A percentile compares a stretch with the other conserved stretches of the same genome.
These are phyloP conservation scores for Geotrichum aggregatum DNA, from an alignment of 1,139 yeast genomes.

Conservation along the genomic window DNA sequence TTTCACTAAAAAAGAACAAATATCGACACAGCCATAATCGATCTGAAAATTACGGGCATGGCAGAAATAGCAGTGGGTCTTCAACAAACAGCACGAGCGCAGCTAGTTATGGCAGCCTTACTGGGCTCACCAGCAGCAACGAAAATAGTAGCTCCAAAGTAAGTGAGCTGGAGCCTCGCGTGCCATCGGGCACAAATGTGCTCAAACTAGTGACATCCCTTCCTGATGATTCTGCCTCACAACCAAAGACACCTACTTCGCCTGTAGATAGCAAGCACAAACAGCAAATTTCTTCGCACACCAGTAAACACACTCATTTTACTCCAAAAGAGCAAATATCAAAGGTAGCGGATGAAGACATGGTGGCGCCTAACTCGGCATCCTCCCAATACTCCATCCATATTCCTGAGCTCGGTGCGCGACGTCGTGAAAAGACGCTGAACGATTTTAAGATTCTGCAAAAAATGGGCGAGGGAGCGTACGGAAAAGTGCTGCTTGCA, in stretches of 20 bases:
- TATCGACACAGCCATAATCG: conserved; percentile 12
- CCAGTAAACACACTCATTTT: not conserved
- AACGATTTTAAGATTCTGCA: conserved; percentile 66
- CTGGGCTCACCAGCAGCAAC: conserved; percentile 13
- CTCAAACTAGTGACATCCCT: not conserved
- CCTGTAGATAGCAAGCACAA: not conserved
- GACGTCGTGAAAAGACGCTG: conserved; percentile 52
- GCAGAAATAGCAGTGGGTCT: conserved; percentile 19
- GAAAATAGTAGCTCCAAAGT: conserved; percentile 10
- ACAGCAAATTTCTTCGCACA: not conserved
- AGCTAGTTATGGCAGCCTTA: conserved; percentile 10
- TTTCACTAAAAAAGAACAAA: conserved; percentile 36
- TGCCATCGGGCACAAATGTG: not conserved
- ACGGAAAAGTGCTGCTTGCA: conserved; percentile 85
- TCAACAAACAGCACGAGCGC: conserved; percentile 18
- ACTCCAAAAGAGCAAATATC: conserved; percentile 19
- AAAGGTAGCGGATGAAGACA: conserved; percentile 5
- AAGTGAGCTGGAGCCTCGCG: conserved; percentile 4
- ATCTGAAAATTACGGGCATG: conserved; percentile 10
- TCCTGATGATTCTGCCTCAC: conserved; percentile 3
- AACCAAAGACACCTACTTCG: conserved; percentile 14
- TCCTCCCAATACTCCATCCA: conserved; percentile 23
- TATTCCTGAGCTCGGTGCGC: conserved; percentile 36
- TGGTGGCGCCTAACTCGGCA: conserved; percentile 18
- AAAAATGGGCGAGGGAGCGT: conserved; percentile 93